A percentile compares a stretch with the other conserved stretches of the same genome.
These are phyloP conservation scores for Isabelozyma pseudorhagii DNA, from an alignment of 805 yeast species.

Conservation along the genomic window DNA sequence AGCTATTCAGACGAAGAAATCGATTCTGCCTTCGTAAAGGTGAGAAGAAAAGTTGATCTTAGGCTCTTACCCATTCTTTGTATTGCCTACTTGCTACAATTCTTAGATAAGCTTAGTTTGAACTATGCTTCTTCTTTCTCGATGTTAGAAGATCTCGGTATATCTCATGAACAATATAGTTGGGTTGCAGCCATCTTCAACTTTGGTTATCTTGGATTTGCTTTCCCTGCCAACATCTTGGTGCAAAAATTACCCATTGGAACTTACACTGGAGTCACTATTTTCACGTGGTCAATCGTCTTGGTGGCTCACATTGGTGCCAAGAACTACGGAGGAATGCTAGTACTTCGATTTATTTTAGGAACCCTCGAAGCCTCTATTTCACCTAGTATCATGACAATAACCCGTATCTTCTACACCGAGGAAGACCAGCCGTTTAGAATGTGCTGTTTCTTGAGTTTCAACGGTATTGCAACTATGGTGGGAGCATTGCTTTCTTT, in stretches of 20 bases:
- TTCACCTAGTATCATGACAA: conserved; percentile 12
- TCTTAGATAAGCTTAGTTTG: conserved; percentile 53
- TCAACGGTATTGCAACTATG: not conserved
- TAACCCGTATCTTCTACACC: conserved; percentile 11
- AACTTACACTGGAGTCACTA: conserved; percentile 16
- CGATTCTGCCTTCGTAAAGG: conserved; percentile 11
- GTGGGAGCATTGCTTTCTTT: conserved; percentile 20
- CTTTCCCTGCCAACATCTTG: conserved; percentile 1
- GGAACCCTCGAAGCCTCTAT: conserved; percentile 23
- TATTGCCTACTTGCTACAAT: conserved; percentile 52
- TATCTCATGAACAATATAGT: conserved; percentile 7
- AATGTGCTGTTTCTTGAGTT: conserved; percentile 12
- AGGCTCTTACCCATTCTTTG: conserved; percentile 50
- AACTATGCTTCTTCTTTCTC: conserved; percentile 70
- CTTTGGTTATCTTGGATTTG: conserved; percentile 11
- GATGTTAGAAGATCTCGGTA: conserved; percentile 44
- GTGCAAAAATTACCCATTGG: conserved; percentile 19
- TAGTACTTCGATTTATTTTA: conserved; percentile 14
- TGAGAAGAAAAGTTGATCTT: conserved; percentile 39
- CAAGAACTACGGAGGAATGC: conserved; percentile 9
- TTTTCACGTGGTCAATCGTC: conserved; percentile 12
- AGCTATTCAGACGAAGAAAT: conserved; percentile 27
- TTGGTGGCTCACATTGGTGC: conserved; percentile 6
- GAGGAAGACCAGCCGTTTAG: conserved; percentile 14
- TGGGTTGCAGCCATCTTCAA: conserved; percentile 16